Conservation (phyloP, 2,329 filamentous ascomycete genomes). For the Pseudogymnoascus sp. region DNA sequence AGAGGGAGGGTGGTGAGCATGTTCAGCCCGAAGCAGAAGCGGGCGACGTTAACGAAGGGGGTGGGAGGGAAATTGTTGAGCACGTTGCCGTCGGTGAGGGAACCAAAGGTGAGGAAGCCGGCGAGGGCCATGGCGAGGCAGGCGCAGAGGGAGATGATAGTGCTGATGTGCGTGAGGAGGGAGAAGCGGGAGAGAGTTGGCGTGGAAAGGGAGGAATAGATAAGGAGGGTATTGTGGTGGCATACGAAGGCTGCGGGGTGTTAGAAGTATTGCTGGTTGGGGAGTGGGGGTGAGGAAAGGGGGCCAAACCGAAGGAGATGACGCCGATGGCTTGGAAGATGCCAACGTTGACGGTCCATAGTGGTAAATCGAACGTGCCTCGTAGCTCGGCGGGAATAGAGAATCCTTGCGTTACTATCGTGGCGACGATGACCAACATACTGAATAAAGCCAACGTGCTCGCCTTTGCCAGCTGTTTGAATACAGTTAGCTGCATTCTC, state of each 20-base stretch:
- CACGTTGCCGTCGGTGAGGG: conserved; percentile 86
- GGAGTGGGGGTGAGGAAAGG: background rate
- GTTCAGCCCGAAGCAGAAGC: conserved; percentile 93
- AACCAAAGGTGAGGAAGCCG: conserved; percentile 89
- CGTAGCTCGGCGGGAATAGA: conserved; percentile 63
- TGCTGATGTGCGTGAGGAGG: conserved; percentile 88
- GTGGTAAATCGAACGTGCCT: conserved; percentile 61
- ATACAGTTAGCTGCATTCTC: conserved; percentile 14
- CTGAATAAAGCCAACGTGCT: conserved; percentile 87
- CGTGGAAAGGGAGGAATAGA: conserved; percentile 89
- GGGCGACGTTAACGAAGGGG: conserved; percentile 86
- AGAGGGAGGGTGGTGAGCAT: conserved; percentile 96
- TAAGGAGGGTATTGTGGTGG: conserved; percentile 93
- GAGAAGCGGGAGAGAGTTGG: conserved; percentile 95
- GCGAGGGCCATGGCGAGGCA: conserved; percentile 82
- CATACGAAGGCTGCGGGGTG: conserved; percentile 53
- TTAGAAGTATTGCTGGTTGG: background rate
- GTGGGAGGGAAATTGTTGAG: conserved; percentile 93
- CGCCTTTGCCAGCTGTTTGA: conserved; percentile 75
- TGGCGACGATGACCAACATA: conserved; percentile 84
- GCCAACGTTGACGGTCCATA: conserved; percentile 74
- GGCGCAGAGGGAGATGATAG: conserved; percentile 80
- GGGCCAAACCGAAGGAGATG: conserved; percentile 78
- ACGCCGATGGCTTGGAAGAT: conserved; percentile 96
- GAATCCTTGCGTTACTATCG: conserved; percentile 77